Percentiles rank a stretch among this genome's conserved stretches.
These are phyloP conservation scores for Isochrysis galbana DNA, from an alignment of 78 protist species.

Conservation along the genomic window DNA sequence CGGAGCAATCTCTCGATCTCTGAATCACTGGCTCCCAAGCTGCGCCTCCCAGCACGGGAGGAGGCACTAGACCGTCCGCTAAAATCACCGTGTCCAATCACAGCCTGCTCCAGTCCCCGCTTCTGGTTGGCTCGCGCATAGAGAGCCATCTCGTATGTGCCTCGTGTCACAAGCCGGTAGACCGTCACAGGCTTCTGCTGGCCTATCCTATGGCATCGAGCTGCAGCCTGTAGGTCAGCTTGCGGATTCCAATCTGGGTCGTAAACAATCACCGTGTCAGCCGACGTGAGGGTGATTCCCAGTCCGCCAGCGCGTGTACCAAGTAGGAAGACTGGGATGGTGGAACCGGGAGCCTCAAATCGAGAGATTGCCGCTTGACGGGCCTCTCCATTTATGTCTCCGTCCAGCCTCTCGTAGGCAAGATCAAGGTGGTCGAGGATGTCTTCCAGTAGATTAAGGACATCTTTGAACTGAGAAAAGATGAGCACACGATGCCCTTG, in stretches of 20 bases:
- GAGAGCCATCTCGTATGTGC: slow-evolving; percentile 81
- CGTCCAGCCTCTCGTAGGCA: slow-evolving; percentile 88
- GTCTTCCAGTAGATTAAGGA: slow-evolving; percentile 87
- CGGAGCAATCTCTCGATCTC: neutral
- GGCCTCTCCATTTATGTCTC: slow-evolving; percentile 63
- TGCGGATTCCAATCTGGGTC: slow-evolving; percentile 91
- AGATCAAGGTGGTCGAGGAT: slow-evolving; percentile 68
- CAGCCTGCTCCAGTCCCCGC: slow-evolving; percentile 75
- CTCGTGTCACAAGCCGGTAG: slow-evolving; percentile 84
- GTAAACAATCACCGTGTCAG: slow-evolving; percentile 93
- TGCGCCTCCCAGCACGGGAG: neutral
- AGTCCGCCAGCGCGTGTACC: slow-evolving; percentile 98
- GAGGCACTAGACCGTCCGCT: neutral
- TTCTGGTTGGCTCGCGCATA: slow-evolving; percentile 77
- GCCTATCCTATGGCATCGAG: slow-evolving; percentile 6
- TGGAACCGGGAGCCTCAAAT: slow-evolving; percentile 67
- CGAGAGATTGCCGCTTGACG: slow-evolving; percentile 84
- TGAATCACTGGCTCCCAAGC: neutral
- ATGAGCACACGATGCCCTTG: slow-evolving; percentile 90
- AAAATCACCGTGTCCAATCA: neutral
- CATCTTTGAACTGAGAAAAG: slow-evolving; percentile 80
- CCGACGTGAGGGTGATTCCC: slow-evolving; percentile 95
- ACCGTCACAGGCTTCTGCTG: slow-evolving; percentile 69
- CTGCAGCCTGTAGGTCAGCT: neutral
- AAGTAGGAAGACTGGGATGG: slow-evolving; percentile 67